Conservation (phyloP, 2,329 filamentous ascomycete species). For the Aureobasidium pullulans region DNA sequence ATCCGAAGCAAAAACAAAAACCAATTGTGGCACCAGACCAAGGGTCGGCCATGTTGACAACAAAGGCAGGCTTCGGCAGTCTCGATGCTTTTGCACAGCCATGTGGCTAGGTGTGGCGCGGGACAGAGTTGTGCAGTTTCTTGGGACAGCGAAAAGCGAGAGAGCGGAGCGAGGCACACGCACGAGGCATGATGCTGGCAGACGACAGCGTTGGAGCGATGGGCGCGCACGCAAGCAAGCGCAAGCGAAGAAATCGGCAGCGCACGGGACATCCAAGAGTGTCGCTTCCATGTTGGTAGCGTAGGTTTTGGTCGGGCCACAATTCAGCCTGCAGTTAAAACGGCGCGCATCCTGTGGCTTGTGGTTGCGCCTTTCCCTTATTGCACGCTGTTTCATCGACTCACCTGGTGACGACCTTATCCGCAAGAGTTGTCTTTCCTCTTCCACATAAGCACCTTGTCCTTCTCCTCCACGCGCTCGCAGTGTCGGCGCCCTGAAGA, state of each 20-base stretch:
- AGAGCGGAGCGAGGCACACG: neutral
- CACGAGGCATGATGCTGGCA: neutral
- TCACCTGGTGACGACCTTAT: slow-evolving; percentile 5
- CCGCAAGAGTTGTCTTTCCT: neutral
- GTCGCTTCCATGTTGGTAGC: slow-evolving; percentile 11
- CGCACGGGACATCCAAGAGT: slow-evolving; percentile 4
- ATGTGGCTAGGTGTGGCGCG: slow-evolving; percentile 9
- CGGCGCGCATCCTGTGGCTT: slow-evolving; percentile 12
- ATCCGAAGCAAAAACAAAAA: slow-evolving; percentile 2
- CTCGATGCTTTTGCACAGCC: slow-evolving; percentile 5
- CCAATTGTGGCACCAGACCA: neutral
- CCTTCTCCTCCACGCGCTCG: slow-evolving; percentile 4
- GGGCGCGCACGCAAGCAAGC: slow-evolving; percentile 1
- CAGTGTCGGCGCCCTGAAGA: neutral
- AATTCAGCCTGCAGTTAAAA: slow-evolving; percentile 10
- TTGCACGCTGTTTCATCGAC: slow-evolving; percentile 13
- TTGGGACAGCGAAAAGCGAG: neutral
- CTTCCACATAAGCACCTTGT: slow-evolving; percentile 3
- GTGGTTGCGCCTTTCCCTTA: slow-evolving; percentile 13
- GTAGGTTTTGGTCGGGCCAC: slow-evolving; percentile 7
- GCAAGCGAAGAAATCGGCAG: slow-evolving; percentile 11
- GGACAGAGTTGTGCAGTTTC: neutral
- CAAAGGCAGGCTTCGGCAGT: neutral
- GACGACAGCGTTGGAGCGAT: neutral
- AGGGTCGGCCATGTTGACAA: neutral